Conservation (phyloP, 78 protist species). For the Dictyostelium purpureum region DNA sequence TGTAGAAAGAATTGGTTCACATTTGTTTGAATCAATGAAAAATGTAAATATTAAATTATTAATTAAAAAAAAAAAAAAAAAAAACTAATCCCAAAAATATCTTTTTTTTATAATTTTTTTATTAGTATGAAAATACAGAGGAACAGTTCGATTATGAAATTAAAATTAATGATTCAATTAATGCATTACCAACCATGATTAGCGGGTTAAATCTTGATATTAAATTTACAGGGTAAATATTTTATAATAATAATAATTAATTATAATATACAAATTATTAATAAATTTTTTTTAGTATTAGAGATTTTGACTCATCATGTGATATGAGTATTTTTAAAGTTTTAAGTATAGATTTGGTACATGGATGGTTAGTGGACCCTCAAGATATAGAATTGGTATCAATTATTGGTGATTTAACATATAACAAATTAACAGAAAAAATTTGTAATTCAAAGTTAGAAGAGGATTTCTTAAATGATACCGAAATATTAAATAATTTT, state of each 20-base stretch:
- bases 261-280: neutral
- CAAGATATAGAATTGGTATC: constrained; percentile 54
- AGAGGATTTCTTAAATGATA: constrained; percentile 17
- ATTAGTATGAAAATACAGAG: constrained; percentile 36
- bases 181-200: constrained; percentile 63
- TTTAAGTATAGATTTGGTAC: constrained; percentile 72
- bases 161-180: constrained; percentile 47
- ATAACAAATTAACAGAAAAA: constrained; percentile 54
- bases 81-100: neutral
- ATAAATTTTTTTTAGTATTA: constrained; percentile 6
- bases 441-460: constrained; percentile 1
- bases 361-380: constrained; percentile 84
- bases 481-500: neutral
- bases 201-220: constrained; percentile 41
- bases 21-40: constrained; percentile 26
- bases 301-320: constrained; percentile 55
- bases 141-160: constrained; percentile 61
- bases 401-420: constrained; percentile 46
- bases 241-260: too few species aligned
- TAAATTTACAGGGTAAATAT: constrained; percentile 54
- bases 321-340: constrained; percentile 69
- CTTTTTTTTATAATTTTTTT: neutral
- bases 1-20: constrained; percentile 34
- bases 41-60: neutral
- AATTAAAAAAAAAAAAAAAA: neutral